Evolutionary conservation across 2,329 filamentous ascomycete genomes (phyloP).

Genomic region (Mycosphaerella sp.): DNA sequence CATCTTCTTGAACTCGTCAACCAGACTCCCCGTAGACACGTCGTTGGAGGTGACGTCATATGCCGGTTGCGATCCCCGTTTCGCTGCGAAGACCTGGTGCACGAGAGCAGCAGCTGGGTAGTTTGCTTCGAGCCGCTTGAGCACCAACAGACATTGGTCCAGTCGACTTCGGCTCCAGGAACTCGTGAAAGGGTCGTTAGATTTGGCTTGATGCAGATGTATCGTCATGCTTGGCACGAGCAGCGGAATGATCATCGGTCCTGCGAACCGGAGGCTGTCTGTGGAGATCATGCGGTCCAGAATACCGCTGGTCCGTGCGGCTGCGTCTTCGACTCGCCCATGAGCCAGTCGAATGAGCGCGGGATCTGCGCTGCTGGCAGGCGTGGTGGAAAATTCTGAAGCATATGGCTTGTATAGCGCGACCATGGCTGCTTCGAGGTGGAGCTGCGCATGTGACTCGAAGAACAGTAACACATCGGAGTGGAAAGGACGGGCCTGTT

Average conservation of each 20-base stretch:
- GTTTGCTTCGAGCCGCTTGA: slow-evolving; percentile 10
- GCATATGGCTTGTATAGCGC: slow-evolving; percentile 12
- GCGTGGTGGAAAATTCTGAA: slow-evolving; percentile 6
- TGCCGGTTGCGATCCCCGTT: not conserved
- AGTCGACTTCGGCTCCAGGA: slow-evolving; percentile 13
- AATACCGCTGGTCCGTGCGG: slow-evolving; percentile 8
- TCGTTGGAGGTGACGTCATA: not conserved
- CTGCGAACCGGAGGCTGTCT: slow-evolving; percentile 4
- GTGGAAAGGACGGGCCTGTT: slow-evolving; percentile 1
- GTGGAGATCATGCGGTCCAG: slow-evolving; percentile 6
- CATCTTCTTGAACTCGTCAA: too few species aligned
- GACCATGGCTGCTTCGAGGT: slow-evolving; percentile 8
- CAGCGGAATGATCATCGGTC: slow-evolving; percentile 13
- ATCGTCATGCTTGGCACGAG: slow-evolving; percentile 17
- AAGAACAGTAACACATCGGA: slow-evolving; percentile 9
- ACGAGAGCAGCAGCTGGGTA: slow-evolving; percentile 6
- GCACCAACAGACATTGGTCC: slow-evolving; percentile 12
- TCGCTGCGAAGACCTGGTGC: slow-evolving; percentile 2
- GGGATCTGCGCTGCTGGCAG: slow-evolving; percentile 2
- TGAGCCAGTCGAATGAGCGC: slow-evolving; percentile 1
- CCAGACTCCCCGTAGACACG: not conserved
- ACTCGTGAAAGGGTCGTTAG: slow-evolving; percentile 11
- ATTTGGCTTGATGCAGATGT: slow-evolving; percentile 11
- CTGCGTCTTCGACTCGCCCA: slow-evolving; percentile 4
- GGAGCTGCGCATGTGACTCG: slow-evolving; percentile 5